Percentiles rank a stretch among this genome's conserved stretches.
These are phyloP conservation scores for Colletotrichum brevisporum DNA, from an alignment of 2,329 filamentous ascomycete species.

Conservation along the genomic window DNA sequence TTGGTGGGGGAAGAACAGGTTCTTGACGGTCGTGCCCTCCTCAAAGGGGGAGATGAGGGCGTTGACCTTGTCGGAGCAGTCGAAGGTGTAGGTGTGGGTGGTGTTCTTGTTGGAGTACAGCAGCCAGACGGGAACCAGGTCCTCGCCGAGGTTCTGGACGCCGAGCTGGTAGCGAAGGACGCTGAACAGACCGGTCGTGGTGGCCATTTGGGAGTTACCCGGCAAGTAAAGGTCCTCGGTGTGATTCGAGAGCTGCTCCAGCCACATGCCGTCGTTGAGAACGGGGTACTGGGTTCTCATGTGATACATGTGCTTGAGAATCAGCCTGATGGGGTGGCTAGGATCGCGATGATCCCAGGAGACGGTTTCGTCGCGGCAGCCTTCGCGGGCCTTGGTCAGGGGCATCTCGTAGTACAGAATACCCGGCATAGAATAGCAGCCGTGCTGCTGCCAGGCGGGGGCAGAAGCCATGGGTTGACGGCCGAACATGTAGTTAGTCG, in stretches of 20 bases:
- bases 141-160: constrained; percentile 44
- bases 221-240: constrained; percentile 60
- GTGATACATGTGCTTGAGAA: constrained; percentile 74
- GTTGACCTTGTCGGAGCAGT: constrained; percentile 61
- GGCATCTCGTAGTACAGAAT: constrained; percentile 72
- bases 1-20: constrained; percentile 74
- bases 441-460: constrained; percentile 75
- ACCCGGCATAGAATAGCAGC: constrained; percentile 71
- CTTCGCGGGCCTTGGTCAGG: constrained; percentile 64
- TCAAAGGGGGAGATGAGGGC: constrained; percentile 71
- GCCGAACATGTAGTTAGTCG: constrained; percentile 75
- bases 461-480: constrained; percentile 73
- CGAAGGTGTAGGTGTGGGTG: constrained; percentile 67
- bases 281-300: constrained; percentile 69
- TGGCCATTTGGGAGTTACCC: constrained; percentile 66
- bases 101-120: constrained; percentile 64
- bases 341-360: constrained; percentile 75
- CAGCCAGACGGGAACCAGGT: constrained; percentile 71
- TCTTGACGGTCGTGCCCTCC: constrained; percentile 70
- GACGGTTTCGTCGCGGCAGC: constrained; percentile 70
- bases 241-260: constrained; percentile 70
- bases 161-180: constrained; percentile 64
- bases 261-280: constrained; percentile 72
- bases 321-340: constrained; percentile 71
- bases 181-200: constrained; percentile 73